Base-by-base conservation (phyloP, 1,284 basidiomycete species). In the Sphaerobolus stellatus region DNA sequence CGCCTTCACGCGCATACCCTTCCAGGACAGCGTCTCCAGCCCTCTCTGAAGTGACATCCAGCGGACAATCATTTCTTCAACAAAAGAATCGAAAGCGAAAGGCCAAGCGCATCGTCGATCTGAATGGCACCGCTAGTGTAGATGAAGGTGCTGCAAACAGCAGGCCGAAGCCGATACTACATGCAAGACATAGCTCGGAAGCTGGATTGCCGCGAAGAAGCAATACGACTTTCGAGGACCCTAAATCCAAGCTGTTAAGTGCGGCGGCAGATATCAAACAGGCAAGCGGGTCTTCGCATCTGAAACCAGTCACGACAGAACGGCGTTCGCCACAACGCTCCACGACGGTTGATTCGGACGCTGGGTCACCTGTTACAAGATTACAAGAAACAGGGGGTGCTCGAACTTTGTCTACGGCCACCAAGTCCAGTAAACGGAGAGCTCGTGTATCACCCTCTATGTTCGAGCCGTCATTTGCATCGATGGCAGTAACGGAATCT, bases 91-190 rank as follows among this genome's bases (percentile, higher is more conserved):
- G 77, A 49, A 78, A 74, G 59, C 85, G 80, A 72, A 84, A 80
- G 65, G 67, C 68, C 56, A 88, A 84, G 66, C 81, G 88, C 16
- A 85, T 90, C 52, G 88, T 90, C 9, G 81, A 88, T 58, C 70
- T 90, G 54, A 78, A 85, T 59, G 78, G 73, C 27, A 68, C 65
- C 18, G 64, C 52, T 50, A 63, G 36, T 49, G 30, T 71, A 71
- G 49, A 64, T 22, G 52, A 49, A n/a, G 41, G 9, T 14, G 9
- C 41, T n/a, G n/a, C n/a, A n/a, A n/a, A 43, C 40, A 20, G 13
- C 36, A 22, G 22, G 36, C 36, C 41, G 22, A 5, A 43, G 41
- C 22, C 30, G 54, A 59, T 31, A 40, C 28, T 25, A 34, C 58
- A 59, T 47, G 27, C 38, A 31, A 44, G 58, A 25, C 45, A 49